Conservation (phyloP, 163 green algal genomes). For the Picocystis sp. region DNA sequence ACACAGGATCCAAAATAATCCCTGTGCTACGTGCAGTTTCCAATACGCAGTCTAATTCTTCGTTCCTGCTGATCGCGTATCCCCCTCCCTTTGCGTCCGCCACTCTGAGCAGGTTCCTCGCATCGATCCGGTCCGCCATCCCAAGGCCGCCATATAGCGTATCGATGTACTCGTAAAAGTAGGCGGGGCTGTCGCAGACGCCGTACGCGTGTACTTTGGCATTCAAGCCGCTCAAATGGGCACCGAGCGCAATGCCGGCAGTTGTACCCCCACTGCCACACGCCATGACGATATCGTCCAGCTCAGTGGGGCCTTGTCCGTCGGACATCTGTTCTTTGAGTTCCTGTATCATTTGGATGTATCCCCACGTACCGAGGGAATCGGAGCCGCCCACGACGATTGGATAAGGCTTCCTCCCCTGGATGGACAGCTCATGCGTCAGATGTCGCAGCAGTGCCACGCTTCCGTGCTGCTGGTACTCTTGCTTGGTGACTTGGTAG, state of each 20-base stretch:
- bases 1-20: constrained; percentile 77
- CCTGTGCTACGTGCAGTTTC: constrained; percentile 44
- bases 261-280: constrained; percentile 73
- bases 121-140: constrained; percentile 1
- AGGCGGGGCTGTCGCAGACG: constrained; percentile 67
- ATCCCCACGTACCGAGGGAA: constrained; percentile 61
- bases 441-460: constrained; percentile 34
- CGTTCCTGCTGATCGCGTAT: constrained; percentile 66
- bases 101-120: background rate
- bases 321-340: constrained; percentile 37
- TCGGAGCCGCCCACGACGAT: constrained; percentile 77
- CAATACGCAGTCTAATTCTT: constrained; percentile 52
- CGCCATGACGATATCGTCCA: constrained; percentile 74
- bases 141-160: constrained; percentile 43
- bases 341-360: constrained; percentile 66
- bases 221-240: constrained; percentile 27
- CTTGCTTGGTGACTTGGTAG: constrained; percentile 74
- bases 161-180: constrained; percentile 74
- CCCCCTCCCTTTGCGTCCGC: constrained; percentile 61
- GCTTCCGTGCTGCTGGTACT: constrained; percentile 56
- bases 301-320: background rate
- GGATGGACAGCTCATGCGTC: constrained; percentile 27
- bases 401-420: constrained; percentile 53
- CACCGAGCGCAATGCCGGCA: constrained; percentile 59
- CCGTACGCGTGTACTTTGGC: constrained; percentile 27